These are phyloP conservation scores for Clonostachys rhizophaga DNA, from an alignment of 2,329 filamentous ascomycete genomes.

Conservation along the genomic window DNA sequence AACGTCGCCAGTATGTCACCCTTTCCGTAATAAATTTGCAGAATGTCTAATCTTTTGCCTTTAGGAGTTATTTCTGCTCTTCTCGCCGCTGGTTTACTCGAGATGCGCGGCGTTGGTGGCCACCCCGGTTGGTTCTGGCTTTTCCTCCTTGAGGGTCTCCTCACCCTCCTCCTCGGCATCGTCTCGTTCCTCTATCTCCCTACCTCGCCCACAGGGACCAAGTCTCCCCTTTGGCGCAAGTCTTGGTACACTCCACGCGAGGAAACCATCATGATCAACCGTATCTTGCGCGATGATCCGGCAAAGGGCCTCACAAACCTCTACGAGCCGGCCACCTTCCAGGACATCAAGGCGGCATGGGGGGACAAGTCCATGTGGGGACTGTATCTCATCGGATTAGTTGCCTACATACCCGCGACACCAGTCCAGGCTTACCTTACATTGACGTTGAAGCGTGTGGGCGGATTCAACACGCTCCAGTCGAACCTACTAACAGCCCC, in stretches of 20 bases:
- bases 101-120: conserved; percentile 42
- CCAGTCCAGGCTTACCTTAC: conserved; percentile 47
- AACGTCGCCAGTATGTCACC: conserved; percentile 26
- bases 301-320: conserved; percentile 41
- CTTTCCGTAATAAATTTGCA: conserved; percentile 12
- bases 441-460: conserved; percentile 49
- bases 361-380: conserved; percentile 42
- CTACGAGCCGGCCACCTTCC: conserved; percentile 32
- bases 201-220: conserved; percentile 61
- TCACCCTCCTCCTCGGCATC: conserved; percentile 47
- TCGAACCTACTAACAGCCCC: conserved; percentile 61
- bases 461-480: conserved; percentile 49
- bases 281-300: conserved; percentile 47
- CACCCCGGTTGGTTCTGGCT: conserved; percentile 53
- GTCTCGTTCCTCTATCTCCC: conserved; percentile 49
- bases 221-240: conserved; percentile 53
- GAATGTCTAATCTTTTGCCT: conserved; percentile 25
- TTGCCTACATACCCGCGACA: conserved; percentile 42
- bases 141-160: conserved; percentile 30
- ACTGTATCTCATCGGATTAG: conserved; percentile 41
- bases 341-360: conserved; percentile 38
- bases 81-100: conserved; percentile 37
- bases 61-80: conserved; percentile 40
- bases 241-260: conserved; percentile 64
- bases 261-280: conserved; percentile 66